These are phyloP conservation scores for Fusarium proliferatum DNA, from an alignment of 2,329 filamentous ascomycete species.

Conservation along the genomic window DNA sequence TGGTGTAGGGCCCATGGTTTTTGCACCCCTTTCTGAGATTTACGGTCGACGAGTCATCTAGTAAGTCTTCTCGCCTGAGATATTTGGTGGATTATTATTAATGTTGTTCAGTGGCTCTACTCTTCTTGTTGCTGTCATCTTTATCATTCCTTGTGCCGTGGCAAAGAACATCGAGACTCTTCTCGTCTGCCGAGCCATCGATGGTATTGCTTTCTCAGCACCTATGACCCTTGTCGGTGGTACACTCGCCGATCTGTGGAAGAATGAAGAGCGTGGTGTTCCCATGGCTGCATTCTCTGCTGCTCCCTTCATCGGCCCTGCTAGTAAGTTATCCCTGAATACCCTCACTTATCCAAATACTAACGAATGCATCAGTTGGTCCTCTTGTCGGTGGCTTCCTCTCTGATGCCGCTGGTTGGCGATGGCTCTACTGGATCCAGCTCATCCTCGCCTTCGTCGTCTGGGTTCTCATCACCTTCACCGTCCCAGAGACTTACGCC, in stretches of 20 bases:
- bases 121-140: constrained; percentile 76
- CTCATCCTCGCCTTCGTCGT: constrained; percentile 77
- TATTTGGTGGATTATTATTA: background rate
- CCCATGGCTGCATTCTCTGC: constrained; percentile 89
- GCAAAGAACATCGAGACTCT: constrained; percentile 81
- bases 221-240: constrained; percentile 89
- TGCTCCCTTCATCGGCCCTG: constrained; percentile 84
- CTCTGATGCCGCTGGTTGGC: constrained; percentile 76
- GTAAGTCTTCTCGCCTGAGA: constrained; percentile 44
- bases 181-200: constrained; percentile 79
- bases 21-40: constrained; percentile 82
- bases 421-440: constrained; percentile 90
- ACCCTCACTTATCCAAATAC: background rate
- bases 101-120: constrained; percentile 61
- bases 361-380: constrained; percentile 59
- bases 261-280: constrained; percentile 83
- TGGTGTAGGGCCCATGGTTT: constrained; percentile 82
- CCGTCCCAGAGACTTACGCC: constrained; percentile 90
- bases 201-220: constrained; percentile 85
- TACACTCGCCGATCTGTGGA: constrained; percentile 86
- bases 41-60: constrained; percentile 79
- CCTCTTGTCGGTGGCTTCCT: constrained; percentile 83
- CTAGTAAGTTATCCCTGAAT: constrained; percentile 56
- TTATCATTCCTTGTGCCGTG: constrained; percentile 83
- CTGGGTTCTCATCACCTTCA: constrained; percentile 84